Conservation (phyloP, 1,139 yeast genomes). For the Scheffersomyces insectosa region DNA sequence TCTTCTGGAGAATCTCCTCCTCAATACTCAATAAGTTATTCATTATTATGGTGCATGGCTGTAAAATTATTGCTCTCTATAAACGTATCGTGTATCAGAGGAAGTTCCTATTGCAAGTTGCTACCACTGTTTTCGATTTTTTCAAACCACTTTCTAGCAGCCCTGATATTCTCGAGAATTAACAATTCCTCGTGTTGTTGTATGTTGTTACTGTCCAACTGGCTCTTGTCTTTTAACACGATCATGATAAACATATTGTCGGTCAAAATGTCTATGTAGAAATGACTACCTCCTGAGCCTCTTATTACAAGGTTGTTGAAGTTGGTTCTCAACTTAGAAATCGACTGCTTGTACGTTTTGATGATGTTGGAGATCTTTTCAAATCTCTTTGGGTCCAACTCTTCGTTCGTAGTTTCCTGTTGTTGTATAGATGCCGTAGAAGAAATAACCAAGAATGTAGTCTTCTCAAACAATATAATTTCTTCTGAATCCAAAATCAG, state of each 20-base stretch:
- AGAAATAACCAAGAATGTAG: slow-evolving; percentile 88
- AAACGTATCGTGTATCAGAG: too few relatives aligned
- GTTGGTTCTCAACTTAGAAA: slow-evolving; percentile 82
- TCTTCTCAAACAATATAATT: slow-evolving; percentile 87
- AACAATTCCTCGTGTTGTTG: slow-evolving; percentile 60
- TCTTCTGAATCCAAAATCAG: slow-evolving; percentile 82
- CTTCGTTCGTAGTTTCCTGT: slow-evolving; percentile 7
- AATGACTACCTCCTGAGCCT: slow-evolving; percentile 70
- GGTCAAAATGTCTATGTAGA: slow-evolving; percentile 66
- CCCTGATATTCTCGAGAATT: slow-evolving; percentile 64
- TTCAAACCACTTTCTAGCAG: slow-evolving; percentile 69
- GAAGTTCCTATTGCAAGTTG: too few relatives aligned
- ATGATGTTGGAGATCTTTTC: slow-evolving; percentile 93
- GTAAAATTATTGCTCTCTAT: too few relatives aligned
- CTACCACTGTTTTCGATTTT: slow-evolving; percentile 40
- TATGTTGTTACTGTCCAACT: slow-evolving; percentile 22
- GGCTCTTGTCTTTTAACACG: slow-evolving; percentile 44
- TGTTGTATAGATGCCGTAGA: slow-evolving; percentile 54
- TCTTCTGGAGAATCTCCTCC: too few relatives aligned
- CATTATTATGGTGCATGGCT: too few relatives aligned
- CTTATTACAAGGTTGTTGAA: slow-evolving; percentile 76
- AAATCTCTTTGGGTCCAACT: slow-evolving; percentile 83
- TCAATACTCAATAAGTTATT: too few relatives aligned
- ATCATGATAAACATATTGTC: slow-evolving; percentile 79
- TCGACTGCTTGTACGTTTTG: slow-evolving; percentile 92